Base-by-base conservation (phyloP, 345 rosid genomes). In the Atalantia buxifolia region DNA sequence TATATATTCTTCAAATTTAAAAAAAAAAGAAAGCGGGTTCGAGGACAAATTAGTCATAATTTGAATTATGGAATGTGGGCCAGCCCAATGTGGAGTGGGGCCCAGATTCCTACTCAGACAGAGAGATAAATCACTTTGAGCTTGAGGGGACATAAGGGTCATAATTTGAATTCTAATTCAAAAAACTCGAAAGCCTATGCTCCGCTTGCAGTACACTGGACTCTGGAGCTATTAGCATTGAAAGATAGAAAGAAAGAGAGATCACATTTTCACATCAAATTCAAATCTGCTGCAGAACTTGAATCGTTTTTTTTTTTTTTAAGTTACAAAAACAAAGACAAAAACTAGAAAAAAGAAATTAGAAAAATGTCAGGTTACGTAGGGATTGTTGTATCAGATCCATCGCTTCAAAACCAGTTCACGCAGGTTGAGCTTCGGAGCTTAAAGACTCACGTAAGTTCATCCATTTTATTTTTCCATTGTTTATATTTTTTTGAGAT, bases 391-490 rank as follows among this genome's bases (percentile, higher is more conserved):
- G 95, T 96, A 48, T 94, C 98, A 81, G 99, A 96, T 92, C 97
- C 98, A 76, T 92, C 84, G 91, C 95, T 96, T 55, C 99, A 96
- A 71, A 96, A 92, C 82, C 99, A 96, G 89, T 96, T 96, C 90
- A 96, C 99, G 57, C 99, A 96, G 71, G 99, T 96, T 56, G 99
- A 96, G 94, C 99, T 93, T 75, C 91, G 98, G 28, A 91, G 99
- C 88, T 91, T 96, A 63, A 96, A 96, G 85, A 76, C 95, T 80
- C 97, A 96, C 59, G 99, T 92, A 86, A 74, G 84, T 71, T 40
- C 14, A 31, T 10, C 55, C 25, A 1, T 67, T 38, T 67, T 33
- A 2, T 18, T 66, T 6, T 69, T 77, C n/a, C 24, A 50, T 66
- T 60, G 36, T 63, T 36, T 31, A 80, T 74, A 8, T 42, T 22